These are phyloP conservation scores for Colletotrichum destructivum DNA, from an alignment of 2,329 filamentous ascomycete genomes.

Conservation along the genomic window DNA sequence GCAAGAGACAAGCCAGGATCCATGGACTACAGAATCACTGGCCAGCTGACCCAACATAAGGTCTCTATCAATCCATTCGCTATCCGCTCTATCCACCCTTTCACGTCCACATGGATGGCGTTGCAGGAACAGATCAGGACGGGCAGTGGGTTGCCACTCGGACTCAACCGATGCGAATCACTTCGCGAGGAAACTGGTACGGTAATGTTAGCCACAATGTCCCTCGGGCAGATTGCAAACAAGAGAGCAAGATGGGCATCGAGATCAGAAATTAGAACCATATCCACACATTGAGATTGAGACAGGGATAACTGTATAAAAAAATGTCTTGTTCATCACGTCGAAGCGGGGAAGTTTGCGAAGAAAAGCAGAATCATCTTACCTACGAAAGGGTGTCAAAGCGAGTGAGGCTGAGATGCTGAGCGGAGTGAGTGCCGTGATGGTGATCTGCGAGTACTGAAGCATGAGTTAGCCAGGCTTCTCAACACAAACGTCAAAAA, in stretches of 20 bases:
- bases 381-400: not conserved
- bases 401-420: too few relatives aligned
- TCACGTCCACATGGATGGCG: conserved; percentile 25
- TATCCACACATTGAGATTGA: conserved; percentile 37
- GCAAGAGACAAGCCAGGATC: conserved; percentile 34
- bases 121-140: conserved; percentile 21
- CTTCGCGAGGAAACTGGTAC: not conserved
- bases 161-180: conserved; percentile 5
- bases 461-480: conserved; percentile 10
- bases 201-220: conserved; percentile 15
- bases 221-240: not conserved
- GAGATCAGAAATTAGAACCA: conserved; percentile 40
- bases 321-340: conserved; percentile 39
- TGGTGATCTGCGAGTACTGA: not conserved
- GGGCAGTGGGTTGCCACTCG: not conserved
- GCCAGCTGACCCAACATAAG: conserved; percentile 20
- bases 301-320: conserved; percentile 42
- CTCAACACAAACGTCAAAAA: not conserved
- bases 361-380: not conserved
- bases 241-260: not conserved
- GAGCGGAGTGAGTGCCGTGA: not conserved
- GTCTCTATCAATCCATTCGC: conserved; percentile 37
- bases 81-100: conserved; percentile 39
- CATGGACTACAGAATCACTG: conserved; percentile 30
- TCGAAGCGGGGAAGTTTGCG: conserved; percentile 2